Conservation (phyloP, 2,329 filamentous ascomycete genomes). For the Coniosporium uncinatum region DNA sequence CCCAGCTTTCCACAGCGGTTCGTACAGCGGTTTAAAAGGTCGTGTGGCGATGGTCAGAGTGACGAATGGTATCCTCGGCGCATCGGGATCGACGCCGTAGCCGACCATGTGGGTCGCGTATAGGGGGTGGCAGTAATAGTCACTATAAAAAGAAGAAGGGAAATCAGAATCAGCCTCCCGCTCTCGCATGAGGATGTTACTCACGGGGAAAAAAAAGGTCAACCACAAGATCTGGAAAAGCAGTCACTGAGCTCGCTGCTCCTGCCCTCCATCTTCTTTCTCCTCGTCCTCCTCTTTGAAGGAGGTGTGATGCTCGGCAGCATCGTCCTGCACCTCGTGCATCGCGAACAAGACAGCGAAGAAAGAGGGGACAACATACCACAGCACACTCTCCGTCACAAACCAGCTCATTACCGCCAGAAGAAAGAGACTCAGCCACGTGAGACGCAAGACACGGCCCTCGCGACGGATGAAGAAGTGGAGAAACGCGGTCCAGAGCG, state of each 20-base stretch:
- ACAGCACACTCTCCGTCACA: constrained; percentile 39
- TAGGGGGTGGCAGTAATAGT: constrained; percentile 42
- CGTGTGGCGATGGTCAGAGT: constrained; percentile 47
- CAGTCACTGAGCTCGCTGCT: neutral
- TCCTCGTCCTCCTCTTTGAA: too few relatives aligned
- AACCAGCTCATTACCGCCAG: constrained; percentile 40
- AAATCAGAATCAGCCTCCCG: neutral
- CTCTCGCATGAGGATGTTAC: neutral
- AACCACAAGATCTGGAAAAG: constrained; percentile 4
- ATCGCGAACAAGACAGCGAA: neutral
- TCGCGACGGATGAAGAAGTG: neutral
- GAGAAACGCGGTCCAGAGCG: neutral
- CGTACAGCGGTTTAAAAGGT: constrained; percentile 25
- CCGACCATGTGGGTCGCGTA: constrained; percentile 41
- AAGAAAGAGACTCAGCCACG: constrained; percentile 30
- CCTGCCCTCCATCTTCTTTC: too few relatives aligned
- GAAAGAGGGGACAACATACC: constrained; percentile 17
- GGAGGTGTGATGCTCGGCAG: neutral
- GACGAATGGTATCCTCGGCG: constrained; percentile 48
- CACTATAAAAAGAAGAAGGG: neutral
- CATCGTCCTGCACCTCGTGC: neutral
- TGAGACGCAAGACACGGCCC: constrained; percentile 21
- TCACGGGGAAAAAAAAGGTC: constrained; percentile 2
- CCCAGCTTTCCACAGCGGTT: constrained; percentile 19
- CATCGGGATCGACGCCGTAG: constrained; percentile 43